A percentile compares a stretch with the other conserved stretches of the same genome.
phyloP scores from a whole-genome alignment of 352 stramenopile species.

The Phytophthora pisi region DNA sequence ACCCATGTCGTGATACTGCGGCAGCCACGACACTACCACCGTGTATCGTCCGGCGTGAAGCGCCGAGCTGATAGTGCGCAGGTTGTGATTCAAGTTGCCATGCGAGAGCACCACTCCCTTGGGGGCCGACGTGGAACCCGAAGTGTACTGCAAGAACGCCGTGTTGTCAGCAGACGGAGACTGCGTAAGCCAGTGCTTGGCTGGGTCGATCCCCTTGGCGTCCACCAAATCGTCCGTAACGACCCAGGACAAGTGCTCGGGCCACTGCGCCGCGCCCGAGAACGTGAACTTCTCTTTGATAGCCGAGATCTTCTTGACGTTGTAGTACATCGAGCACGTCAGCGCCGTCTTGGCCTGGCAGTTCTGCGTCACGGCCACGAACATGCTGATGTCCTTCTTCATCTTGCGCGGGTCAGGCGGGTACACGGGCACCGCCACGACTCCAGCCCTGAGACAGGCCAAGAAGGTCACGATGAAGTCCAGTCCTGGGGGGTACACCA shows the following conservation, averaged over 20 bases:
- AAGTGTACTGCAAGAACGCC: slow-evolving; percentile 99
- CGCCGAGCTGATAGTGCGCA: slow-evolving; percentile 95
- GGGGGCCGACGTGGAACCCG: slow-evolving; percentile 96
- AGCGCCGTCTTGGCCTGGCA: slow-evolving; percentile 93
- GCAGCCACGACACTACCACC: slow-evolving; percentile 97
- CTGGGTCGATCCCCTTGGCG: slow-evolving; percentile 46
- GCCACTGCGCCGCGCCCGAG: slow-evolving; percentile 71
- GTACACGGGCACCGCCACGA: slow-evolving; percentile 95
- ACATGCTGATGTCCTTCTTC: slow-evolving; percentile 96
- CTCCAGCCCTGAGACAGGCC: slow-evolving; percentile 92
- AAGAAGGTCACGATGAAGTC: slow-evolving; percentile 99
- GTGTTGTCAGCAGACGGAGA: slow-evolving; percentile 61
- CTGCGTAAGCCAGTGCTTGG: slow-evolving; percentile 49
- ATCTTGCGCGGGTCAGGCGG: slow-evolving; percentile 93
- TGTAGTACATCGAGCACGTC: slow-evolving; percentile 94
- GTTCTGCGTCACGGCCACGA: slow-evolving; percentile 92
- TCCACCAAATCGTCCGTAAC: slow-evolving; percentile 80
- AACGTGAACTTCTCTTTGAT: slow-evolving; percentile 87
- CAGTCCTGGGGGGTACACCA: slow-evolving; percentile 97
- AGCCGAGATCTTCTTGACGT: slow-evolving; percentile 92
- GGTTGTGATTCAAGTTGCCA: slow-evolving; percentile 97
- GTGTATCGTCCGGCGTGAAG: slow-evolving; percentile 91
- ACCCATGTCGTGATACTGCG: slow-evolving; percentile 99
- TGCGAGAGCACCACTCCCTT: slow-evolving; percentile 99
- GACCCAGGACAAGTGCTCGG: slow-evolving; percentile 89